Base-by-base conservation (phyloP, 352 stramenopile genomes). In the Halophytophthora polymorphica region DNA sequence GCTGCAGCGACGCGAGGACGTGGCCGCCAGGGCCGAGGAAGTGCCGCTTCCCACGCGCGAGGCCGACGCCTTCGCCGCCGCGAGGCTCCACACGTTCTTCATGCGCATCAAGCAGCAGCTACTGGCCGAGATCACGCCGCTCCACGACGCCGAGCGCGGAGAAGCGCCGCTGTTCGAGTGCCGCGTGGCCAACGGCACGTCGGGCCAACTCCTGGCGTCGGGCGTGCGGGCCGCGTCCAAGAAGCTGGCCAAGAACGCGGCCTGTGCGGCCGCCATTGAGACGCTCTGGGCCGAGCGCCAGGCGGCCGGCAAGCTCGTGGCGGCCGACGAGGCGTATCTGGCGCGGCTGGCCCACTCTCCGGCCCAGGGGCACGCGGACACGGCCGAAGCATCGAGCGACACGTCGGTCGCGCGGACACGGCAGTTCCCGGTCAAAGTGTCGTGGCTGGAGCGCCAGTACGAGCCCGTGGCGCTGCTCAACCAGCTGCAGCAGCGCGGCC, bases 261-360 rank as follows among this genome's bases (percentile, higher is more conserved):
- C 78, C 1, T 70, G 69, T 15, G 82, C 79, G 67, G 51, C 66
- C 19, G 74, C 68, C 6, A 87, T 88, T 34, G 71, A 93, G 36
- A 92, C 84, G 47, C 54, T 96, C 0, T 86, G 86, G 62, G 65
- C 82, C 33, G 66, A 76, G 31, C 97, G 97, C 45, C 69, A 74
- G 44, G 61, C 62, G 15, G 63, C 75, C 22, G 75, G 67, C 1
- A 80, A 77, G 19, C 58, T 81, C 37, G 47, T 68, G 12, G 56
- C 72, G 8, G 73, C 82, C 48, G 83, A 94, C 19, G 28, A 80
- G 41, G 49, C 71, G 28, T 82, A 95, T 19, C 71, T 89, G 60
- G 77, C 78, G 14, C 64, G 64, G 38, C 71, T 72, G 11, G 61
- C 80, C 34, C 48, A 61, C 50, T 43, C 53, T 2, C 53, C 71